These are phyloP conservation scores for Stromatinia cepivora DNA, from an alignment of 2,329 filamentous ascomycete genomes.

Conservation along the genomic window DNA sequence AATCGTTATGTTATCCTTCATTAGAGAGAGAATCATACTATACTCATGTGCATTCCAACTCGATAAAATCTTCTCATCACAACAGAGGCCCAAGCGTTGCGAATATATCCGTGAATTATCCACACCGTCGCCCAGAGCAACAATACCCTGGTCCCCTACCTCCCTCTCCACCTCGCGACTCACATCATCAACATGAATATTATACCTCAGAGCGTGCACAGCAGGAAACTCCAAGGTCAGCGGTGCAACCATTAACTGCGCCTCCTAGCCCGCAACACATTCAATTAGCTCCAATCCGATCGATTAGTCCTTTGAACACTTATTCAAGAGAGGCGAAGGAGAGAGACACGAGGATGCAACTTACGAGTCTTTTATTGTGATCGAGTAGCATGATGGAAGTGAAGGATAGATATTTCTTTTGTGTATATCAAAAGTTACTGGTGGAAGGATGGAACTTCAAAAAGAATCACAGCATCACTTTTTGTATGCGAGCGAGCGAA, in stretches of 20 bases:
- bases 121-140: constrained; percentile 20
- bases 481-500: constrained; percentile 6
- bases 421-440: constrained; percentile 15
- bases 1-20: constrained; percentile 27
- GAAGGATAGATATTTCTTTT: constrained; percentile 11
- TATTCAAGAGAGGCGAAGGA: constrained; percentile 28
- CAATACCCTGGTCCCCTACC: constrained; percentile 24
- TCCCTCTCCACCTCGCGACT: constrained; percentile 26
- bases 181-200: constrained; percentile 5
- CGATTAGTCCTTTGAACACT: constrained; percentile 26
- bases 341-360: constrained; percentile 40
- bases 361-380: constrained; percentile 35
- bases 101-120: constrained; percentile 12
- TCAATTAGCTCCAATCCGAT: constrained; percentile 38
- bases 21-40: constrained; percentile 28
- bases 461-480: constrained; percentile 12
- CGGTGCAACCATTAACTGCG: constrained; percentile 33
- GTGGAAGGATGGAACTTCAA: not conserved
- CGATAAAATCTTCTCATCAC: constrained; percentile 27
- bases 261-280: constrained; percentile 36
- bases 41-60: constrained; percentile 6
- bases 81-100: constrained; percentile 28
- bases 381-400: not conserved
- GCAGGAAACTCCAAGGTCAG: constrained; percentile 27
- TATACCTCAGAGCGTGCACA: constrained; percentile 30